Percentiles rank a stretch among this genome's conserved stretches.
These are phyloP conservation scores for Breviolum minutum DNA, from an alignment of 73 alveolate species.

Conservation along the genomic window DNA sequence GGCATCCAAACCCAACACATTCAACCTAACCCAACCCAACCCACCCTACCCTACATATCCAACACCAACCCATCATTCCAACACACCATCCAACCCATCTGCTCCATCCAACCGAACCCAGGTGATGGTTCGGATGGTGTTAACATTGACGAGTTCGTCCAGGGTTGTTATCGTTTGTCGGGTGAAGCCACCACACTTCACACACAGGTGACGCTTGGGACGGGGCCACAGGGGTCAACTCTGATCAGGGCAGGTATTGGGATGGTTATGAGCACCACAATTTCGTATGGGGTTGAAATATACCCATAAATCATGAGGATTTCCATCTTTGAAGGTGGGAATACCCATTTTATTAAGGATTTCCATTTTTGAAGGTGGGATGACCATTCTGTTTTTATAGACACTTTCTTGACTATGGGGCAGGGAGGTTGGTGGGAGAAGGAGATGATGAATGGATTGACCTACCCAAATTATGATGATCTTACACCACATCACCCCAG, in stretches of 20 bases:
- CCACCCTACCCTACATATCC: too few species aligned
- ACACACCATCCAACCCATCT: not conserved
- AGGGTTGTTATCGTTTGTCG: constrained; percentile 84
- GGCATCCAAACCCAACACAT: too few species aligned
- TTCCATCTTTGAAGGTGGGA: too few species aligned
- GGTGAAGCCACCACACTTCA: constrained; percentile 88
- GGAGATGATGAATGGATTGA: too few species aligned
- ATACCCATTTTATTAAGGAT: not conserved
- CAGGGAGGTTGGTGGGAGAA: too few species aligned
- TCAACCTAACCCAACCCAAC: too few species aligned
- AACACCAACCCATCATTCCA: not conserved
- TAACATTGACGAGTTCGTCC: constrained; percentile 82
- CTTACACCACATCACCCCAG: too few species aligned
- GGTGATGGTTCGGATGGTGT: constrained; percentile 91
- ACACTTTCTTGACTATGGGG: too few species aligned
- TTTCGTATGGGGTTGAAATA: not conserved
- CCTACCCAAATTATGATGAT: too few species aligned
- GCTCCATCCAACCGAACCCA: not conserved
- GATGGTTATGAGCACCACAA: too few species aligned
- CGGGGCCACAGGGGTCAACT: not conserved
- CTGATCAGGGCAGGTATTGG: not conserved
- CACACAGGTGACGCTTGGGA: constrained; percentile 37
- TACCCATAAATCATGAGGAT: not conserved
- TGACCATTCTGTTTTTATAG: too few species aligned
- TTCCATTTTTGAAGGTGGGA: too few species aligned